Conservation (phyloP, 192 early-diverging fungal genomes). For the Backusella circina region DNA sequence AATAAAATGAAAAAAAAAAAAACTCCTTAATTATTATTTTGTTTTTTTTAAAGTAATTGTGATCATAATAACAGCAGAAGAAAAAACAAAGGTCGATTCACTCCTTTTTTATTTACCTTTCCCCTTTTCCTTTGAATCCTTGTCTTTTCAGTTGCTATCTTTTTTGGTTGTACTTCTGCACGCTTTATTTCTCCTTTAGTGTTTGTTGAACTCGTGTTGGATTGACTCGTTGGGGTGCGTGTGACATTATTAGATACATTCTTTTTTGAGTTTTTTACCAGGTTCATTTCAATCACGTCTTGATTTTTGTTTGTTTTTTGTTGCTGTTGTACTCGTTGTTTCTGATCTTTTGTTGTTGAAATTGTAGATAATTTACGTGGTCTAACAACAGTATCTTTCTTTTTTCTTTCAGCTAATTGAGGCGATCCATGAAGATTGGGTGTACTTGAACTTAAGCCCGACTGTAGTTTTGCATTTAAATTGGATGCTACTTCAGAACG, state of each 20-base stretch:
- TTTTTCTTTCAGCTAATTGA: not conserved
- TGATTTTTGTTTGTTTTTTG: not conserved
- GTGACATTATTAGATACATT: not conserved
- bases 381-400: not conserved
- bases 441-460: not conserved
- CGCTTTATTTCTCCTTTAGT: conserved; percentile 1
- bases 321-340: not conserved
- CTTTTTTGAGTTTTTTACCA: not conserved
- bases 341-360: not conserved
- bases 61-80: not conserved
- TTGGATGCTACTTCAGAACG: not conserved
- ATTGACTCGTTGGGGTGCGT: not conserved
- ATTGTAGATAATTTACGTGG: not conserved
- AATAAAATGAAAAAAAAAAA: not conserved
- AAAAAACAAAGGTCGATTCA: not conserved
- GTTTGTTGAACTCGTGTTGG: not conserved
- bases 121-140: not conserved
- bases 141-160: not conserved
- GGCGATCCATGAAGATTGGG: not conserved
- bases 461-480: not conserved
- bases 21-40: not conserved
- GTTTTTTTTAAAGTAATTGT: not conserved
- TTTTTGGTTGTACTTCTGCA: not conserved
- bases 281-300: not conserved
- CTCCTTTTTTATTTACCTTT: not conserved